These are phyloP conservation scores for Trypanosoma melophagium DNA, from an alignment of 208 protist species.

Conservation along the genomic window DNA sequence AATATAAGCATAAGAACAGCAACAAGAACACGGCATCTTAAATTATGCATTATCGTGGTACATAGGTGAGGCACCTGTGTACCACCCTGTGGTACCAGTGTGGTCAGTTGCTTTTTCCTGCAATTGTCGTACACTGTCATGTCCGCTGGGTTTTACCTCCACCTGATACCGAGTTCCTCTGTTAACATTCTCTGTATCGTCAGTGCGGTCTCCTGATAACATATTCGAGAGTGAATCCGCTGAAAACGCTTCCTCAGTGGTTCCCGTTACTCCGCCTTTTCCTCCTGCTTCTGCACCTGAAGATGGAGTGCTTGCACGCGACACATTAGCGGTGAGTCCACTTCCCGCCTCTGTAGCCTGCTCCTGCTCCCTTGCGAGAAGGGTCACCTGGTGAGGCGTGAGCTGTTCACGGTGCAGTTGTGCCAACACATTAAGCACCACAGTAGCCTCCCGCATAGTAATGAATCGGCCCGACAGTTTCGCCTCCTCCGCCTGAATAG, in stretches of 20 bases:
- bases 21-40: constrained; percentile 1
- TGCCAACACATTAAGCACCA: constrained; percentile 80
- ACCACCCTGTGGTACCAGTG: constrained; percentile 62
- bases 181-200: not conserved
- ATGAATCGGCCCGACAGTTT: constrained; percentile 88
- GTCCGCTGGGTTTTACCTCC: constrained; percentile 32
- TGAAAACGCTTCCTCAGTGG: constrained; percentile 32
- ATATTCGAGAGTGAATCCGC: constrained; percentile 67
- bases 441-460: constrained; percentile 87
- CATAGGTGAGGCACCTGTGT: constrained; percentile 44
- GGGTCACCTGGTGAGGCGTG: constrained; percentile 78
- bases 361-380: constrained; percentile 63
- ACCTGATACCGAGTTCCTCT: constrained; percentile 45
- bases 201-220: constrained; percentile 35
- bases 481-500: constrained; percentile 89
- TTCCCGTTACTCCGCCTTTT: constrained; percentile 16
- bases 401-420: constrained; percentile 86
- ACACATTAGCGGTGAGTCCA: constrained; percentile 44
- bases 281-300: not conserved
- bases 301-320: constrained; percentile 17
- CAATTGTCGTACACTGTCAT: constrained; percentile 66
- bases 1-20: constrained; percentile 4
- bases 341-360: constrained; percentile 34
- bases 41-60: constrained; percentile 15
- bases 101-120: constrained; percentile 54